Evolutionary conservation across 345 rosid genomes (phyloP).

Genomic region (Jatropha curcas): DNA sequence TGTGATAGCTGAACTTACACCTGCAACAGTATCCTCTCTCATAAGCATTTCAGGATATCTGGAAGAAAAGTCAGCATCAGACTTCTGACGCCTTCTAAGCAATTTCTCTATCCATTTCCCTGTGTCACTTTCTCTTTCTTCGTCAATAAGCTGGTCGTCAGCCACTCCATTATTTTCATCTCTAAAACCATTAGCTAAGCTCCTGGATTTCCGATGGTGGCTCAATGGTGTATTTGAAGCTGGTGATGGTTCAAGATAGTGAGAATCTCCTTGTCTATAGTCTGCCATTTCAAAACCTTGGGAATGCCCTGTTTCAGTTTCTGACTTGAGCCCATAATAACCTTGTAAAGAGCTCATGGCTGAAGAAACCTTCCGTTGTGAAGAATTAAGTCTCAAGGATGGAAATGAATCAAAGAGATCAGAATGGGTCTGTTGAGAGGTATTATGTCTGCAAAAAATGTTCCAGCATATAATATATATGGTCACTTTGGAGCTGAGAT

Average conservation of each 20-base stretch:
- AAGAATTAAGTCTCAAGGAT: slow-evolving; percentile 19
- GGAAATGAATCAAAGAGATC: slow-evolving; percentile 58
- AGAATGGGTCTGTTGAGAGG: slow-evolving; percentile 30
- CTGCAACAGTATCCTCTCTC: slow-evolving; percentile 20
- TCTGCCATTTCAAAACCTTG: slow-evolving; percentile 18
- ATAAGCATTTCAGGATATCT: not conserved
- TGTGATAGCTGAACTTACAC: slow-evolving; percentile 13
- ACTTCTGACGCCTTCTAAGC: slow-evolving; percentile 66
- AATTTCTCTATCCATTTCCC: slow-evolving; percentile 46
- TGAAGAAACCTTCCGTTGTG: slow-evolving; percentile 24
- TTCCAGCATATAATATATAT: not conserved
- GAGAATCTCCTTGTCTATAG: slow-evolving; percentile 27
- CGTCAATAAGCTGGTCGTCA: slow-evolving; percentile 12
- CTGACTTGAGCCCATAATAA: slow-evolving; percentile 24
- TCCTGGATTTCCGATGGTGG: slow-evolving; percentile 41
- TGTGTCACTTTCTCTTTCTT: slow-evolving; percentile 31
- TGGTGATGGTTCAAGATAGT: slow-evolving; percentile 28
- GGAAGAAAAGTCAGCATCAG: slow-evolving; percentile 47
- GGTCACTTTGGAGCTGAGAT: too few relatives aligned
- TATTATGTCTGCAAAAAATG: slow-evolving; percentile 53
- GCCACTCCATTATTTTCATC: slow-evolving; percentile 27
- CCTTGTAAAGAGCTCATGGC: slow-evolving; percentile 36
- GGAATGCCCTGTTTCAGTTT: not conserved
- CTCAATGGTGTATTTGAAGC: slow-evolving; percentile 15
- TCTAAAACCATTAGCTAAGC: slow-evolving; percentile 46